These are phyloP conservation scores for Kwoniella shandongensis DNA, from an alignment of 768 basidiomycete genomes.

Conservation along the genomic window DNA sequence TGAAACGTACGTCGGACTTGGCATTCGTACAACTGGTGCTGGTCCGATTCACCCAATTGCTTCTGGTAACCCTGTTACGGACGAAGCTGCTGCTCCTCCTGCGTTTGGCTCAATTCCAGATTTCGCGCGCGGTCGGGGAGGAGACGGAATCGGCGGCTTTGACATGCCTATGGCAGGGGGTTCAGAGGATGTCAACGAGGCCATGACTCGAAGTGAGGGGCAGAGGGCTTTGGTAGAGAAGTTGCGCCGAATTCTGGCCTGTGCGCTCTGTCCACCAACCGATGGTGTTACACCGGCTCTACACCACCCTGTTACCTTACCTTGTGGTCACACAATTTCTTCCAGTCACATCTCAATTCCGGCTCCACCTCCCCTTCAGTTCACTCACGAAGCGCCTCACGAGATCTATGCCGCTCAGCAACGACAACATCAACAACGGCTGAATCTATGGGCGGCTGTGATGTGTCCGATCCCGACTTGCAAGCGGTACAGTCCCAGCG, in stretches of 20 bases:
- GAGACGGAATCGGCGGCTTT: constrained; percentile 33
- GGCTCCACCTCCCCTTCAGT: constrained; percentile 50
- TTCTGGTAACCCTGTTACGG: neutral
- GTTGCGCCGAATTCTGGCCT: constrained; percentile 35
- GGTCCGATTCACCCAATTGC: neutral
- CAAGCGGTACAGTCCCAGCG: constrained; percentile 41
- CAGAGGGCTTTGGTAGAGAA: constrained; percentile 25
- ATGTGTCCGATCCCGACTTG: constrained; percentile 50
- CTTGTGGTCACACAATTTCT: constrained; percentile 83
- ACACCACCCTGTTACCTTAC: constrained; percentile 61
- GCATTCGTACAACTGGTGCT: constrained; percentile 3
- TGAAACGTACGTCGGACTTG: constrained; percentile 7
- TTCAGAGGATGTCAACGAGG: constrained; percentile 8
- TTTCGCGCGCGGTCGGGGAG: constrained; percentile 33
- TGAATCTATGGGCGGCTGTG: constrained; percentile 43
- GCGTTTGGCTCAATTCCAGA: constrained; percentile 25
- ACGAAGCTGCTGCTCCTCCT: neutral
- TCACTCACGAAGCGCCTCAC: constrained; percentile 52
- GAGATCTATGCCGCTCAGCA: constrained; percentile 56
- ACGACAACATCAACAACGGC: constrained; percentile 38
- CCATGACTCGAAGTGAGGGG: constrained; percentile 10
- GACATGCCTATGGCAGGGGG: constrained; percentile 7
- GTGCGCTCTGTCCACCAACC: constrained; percentile 44
- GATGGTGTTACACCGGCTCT: constrained; percentile 50
- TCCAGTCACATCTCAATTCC: constrained; percentile 57